Evolutionary conservation across 352 stramenopile genomes (phyloP).

Genomic region (Phytopythium delawarense): DNA sequence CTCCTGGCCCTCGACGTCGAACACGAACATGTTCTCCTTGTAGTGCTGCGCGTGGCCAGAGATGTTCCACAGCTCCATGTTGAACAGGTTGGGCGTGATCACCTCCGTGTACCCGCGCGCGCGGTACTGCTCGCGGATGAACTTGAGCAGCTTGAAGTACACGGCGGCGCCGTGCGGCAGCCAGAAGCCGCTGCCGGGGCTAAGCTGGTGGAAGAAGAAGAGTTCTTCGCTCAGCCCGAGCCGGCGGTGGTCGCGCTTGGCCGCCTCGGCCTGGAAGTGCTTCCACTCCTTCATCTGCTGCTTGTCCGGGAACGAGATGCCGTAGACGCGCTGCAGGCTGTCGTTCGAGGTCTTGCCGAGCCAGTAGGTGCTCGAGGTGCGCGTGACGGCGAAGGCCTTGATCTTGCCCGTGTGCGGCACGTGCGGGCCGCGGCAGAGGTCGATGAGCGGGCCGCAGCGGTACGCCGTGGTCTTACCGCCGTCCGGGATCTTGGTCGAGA

Average conservation of each 20-base stretch:
- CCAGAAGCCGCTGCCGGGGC: conserved; percentile 95
- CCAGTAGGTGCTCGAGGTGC: conserved; percentile 96
- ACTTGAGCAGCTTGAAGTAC: conserved; percentile 97
- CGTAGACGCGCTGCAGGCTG: conserved; percentile 96
- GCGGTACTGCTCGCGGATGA: conserved; percentile 90
- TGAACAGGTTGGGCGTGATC: conserved; percentile 98
- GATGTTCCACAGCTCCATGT: conserved; percentile 97
- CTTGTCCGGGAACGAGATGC: conserved; percentile 98
- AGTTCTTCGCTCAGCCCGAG: conserved; percentile 95
- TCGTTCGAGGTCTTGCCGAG: conserved; percentile 97
- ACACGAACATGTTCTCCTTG: conserved; percentile 99
- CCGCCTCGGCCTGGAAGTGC: conserved; percentile 94
- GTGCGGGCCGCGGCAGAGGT: conserved; percentile 97
- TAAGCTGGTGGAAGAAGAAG: conserved; percentile 93
- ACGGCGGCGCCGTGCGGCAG: conserved; percentile 94
- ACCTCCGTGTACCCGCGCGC: conserved; percentile 88
- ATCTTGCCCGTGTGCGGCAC: conserved; percentile 95
- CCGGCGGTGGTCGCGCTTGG: conserved; percentile 95
- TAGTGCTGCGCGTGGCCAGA: conserved; percentile 97
- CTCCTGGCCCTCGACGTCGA: conserved; percentile 94
- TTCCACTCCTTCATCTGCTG: conserved; percentile 97
- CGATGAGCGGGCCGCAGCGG: conserved; percentile 95
- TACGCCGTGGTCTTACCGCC: conserved; percentile 97
- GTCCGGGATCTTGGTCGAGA: conserved; percentile 96
- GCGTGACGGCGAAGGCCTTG: conserved; percentile 94